A percentile compares a stretch with the other conserved stretches of the same genome.
Conservation (phyloP, 768 basidiomycete genomes). For the Calvatia gigantea region DNA sequence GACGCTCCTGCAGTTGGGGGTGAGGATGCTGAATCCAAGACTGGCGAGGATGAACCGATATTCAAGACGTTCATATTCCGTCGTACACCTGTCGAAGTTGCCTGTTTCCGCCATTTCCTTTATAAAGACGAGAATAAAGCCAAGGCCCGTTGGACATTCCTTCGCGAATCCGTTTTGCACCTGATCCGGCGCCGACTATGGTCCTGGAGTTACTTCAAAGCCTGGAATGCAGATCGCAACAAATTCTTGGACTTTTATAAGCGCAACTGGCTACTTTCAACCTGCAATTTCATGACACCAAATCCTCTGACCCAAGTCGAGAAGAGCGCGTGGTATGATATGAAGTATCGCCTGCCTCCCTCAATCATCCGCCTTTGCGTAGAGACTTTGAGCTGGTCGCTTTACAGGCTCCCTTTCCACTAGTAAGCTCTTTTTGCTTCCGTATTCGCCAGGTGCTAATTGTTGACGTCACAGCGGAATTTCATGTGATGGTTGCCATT, state of each 20-base stretch:
- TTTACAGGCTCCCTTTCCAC: constrained; percentile 33
- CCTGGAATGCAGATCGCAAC: constrained; percentile 26
- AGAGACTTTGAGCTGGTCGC: constrained; percentile 28
- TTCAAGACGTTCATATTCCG: not conserved
- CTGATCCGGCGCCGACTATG: constrained; percentile 3
- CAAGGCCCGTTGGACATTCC: constrained; percentile 17
- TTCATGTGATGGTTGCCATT: constrained; percentile 31
- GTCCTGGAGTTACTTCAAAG: constrained; percentile 15
- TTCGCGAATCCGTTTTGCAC: constrained; percentile 5
- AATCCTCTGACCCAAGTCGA: constrained; percentile 24
- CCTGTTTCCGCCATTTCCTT: constrained; percentile 25
- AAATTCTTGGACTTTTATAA: constrained; percentile 28
- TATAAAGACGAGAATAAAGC: constrained; percentile 18
- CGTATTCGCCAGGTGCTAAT: not conserved
- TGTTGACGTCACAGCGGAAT: constrained; percentile 17
- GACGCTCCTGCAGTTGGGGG: no score
- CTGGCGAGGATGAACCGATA: not conserved
- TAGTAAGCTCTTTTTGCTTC: constrained; percentile 22
- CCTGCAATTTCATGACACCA: constrained; percentile 22
- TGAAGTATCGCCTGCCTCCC: constrained; percentile 28
- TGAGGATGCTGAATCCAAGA: not conserved
- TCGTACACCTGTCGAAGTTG: not conserved
- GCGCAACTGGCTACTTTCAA: constrained; percentile 24
- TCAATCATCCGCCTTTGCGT: constrained; percentile 32
- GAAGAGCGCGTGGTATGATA: constrained; percentile 25